Evolutionary conservation across 2,329 filamentous ascomycete genomes (phyloP), one percentile per base, ranked within the genome.

Genomic region (Pestalotiopsis sp.): DNA sequence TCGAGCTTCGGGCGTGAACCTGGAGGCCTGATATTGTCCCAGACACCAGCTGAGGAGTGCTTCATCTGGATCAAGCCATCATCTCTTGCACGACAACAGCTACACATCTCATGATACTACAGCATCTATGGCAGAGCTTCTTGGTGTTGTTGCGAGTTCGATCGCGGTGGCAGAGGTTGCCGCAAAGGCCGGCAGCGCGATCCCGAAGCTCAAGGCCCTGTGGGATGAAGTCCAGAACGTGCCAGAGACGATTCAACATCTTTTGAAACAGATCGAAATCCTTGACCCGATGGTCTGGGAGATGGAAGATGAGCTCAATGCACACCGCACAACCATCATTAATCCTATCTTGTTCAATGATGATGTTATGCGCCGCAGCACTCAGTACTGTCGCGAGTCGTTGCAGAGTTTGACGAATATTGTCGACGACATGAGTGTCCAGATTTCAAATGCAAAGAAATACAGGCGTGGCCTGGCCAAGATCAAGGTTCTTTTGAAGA

Each of bases 201-300:
- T 63, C 2, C 44, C 40, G 5, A 67, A 56, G 39, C 66, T 64
- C 17, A 67, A 58, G 66, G 5, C 7, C 6, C 58, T 67, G 1
- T 67, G 66, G 59, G n/a, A 59, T 20, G 59, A 67, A 48, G 40
- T 67, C 3, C 66, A 67, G 38, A 55, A 67, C 20, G 66, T 67
- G n/a, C 59, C 66, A 2, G n/a, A 67, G 10, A 58, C 44, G 4
- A 64, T 67, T 44, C 4, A 38, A 6, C 13, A 64, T 17, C 59
- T 67, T 26, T 44, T 67, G 66, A 58, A 13, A 14, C 44, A 58
- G 20, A 64, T 67, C 20, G 58, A 67, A n/a, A 56, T 67, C 22
- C 20, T 57, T 1, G 66, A 57, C 9, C 35, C 66, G 3, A 6
- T 67, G 26, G n/a, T 67, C 6, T 40, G 11, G 59, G 58, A 67